Conservation (phyloP, 768 basidiomycete genomes). For the Paxillus rubicundulus region DNA sequence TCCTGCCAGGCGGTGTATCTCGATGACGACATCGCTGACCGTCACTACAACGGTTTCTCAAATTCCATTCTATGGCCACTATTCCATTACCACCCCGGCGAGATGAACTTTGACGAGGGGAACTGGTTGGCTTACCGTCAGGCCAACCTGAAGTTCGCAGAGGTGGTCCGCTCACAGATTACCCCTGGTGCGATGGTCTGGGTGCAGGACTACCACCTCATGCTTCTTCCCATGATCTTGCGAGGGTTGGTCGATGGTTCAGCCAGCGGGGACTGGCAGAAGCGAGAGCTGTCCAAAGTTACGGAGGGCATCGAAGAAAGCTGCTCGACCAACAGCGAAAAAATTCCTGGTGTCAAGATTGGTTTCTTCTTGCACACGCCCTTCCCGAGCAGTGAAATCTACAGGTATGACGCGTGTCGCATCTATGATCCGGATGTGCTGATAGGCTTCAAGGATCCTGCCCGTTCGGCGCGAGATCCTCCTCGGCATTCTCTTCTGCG, state of each 20-base stretch:
- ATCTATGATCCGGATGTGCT: slow-evolving; percentile 9
- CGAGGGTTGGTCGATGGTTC: slow-evolving; percentile 82
- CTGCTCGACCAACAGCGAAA: slow-evolving; percentile 34
- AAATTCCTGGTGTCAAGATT: slow-evolving; percentile 78
- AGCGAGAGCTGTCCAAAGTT: slow-evolving; percentile 62
- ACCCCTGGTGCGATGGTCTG: slow-evolving; percentile 92
- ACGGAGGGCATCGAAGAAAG: slow-evolving; percentile 65
- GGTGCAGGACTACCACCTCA: slow-evolving; percentile 98
- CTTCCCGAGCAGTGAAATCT: slow-evolving; percentile 97
- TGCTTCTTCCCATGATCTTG: slow-evolving; percentile 97
- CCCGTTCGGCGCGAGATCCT: slow-evolving; percentile 97
- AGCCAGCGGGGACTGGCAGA: slow-evolving; percentile 53
- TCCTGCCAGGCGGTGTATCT: slow-evolving; percentile 98
- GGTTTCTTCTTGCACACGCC: slow-evolving; percentile 99
- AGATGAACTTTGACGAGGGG: slow-evolving; percentile 99
- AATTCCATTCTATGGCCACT: slow-evolving; percentile 99
- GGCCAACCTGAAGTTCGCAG: slow-evolving; percentile 93
- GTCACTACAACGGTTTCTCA: slow-evolving; percentile 97
- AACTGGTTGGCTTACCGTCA: slow-evolving; percentile 98
- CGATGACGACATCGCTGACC: slow-evolving; percentile 96
- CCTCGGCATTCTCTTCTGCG: slow-evolving; percentile 93
- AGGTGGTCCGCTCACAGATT: slow-evolving; percentile 77
- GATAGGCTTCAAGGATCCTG: slow-evolving; percentile 62
- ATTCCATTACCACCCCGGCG: slow-evolving; percentile 99
- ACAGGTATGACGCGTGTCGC: slow-evolving; percentile 59